Evolutionary conservation across 176 grass and related monocot genomes (phyloP), one percentile per base, ranked within the genome.

Genomic region (Avena insularis): DNA sequence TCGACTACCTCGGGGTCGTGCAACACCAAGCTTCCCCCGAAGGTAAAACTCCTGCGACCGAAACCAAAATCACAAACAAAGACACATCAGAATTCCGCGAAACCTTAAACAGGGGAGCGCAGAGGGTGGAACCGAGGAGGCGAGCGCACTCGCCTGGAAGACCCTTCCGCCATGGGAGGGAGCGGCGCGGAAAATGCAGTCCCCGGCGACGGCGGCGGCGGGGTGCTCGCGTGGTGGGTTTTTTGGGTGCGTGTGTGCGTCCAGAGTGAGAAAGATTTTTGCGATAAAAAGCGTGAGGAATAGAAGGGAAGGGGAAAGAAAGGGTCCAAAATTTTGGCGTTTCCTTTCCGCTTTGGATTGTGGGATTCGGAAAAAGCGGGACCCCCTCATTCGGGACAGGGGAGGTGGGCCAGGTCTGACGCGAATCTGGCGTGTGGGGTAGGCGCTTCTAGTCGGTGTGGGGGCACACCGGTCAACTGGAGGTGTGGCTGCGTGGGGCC

Each of bases 1-100:
- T 95, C 90, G 67, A 90, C 54, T 15, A 92, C 63, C 33, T 92
- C 93, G 12, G 75, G 62, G 66, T 95, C 83, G n/a, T 81, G 68
- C 74, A 45, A 17, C 25, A 19, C 66, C 73, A 84, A 27, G 47
- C 75, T 54, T 16, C 80, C 79, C 1, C 31, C 40, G 10, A 25
- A 36, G 33, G 76, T 63, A 5, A 1, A 71, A 19, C 86, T 38
- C 69, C 93, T 92, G 68, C 46, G 23, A n/a, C 13, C 7, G 50
- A 67, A 60, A 77, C 67, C 12, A 53, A 53, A 49, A 10, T 48
- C 49, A 31, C 49, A 80, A 85, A 40, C 68, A 75, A 23, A 76
- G 53, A 20, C 35, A 10, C 47, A 47, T 77, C 69, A 81, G 36
- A 81, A 82, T 10, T 43, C 74, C 8, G 19, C 70, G 12, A 4